Base-by-base conservation (phyloP, 1,284 basidiomycete genomes). In the Trichosporon sp. region DNA sequence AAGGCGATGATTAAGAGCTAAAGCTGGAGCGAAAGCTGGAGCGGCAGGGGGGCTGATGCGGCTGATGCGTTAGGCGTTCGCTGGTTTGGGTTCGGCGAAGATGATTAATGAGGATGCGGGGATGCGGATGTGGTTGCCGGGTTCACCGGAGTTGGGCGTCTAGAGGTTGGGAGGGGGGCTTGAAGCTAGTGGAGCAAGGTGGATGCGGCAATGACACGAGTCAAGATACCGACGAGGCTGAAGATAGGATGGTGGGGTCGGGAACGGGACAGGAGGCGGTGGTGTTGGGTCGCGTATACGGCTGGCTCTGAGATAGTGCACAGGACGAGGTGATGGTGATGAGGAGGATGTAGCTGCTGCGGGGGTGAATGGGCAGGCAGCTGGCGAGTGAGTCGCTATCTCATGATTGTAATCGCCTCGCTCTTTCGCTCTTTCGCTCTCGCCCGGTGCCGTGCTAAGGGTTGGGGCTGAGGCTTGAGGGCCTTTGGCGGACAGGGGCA, bases 381-480 rank as follows among this genome's bases (percentile, higher is more conserved):
- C 26, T 32, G 31, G 59, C 12, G 59, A 32, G 59, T 32, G 31
- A 61, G 56, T 63, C 32, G 59, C 59, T 63, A 31, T 61, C 59
- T 63, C 26, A 32, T 63, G 59, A 63, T 63, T 63, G 59, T 63
- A 63, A 63, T 63, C 59, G 59, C 59, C 59, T 54, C 51, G 51
- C 51, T 21, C 19, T 19, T 21, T 54, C 6, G n/a, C 51, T 54
- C 51, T 10, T 6, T 26, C 21, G 19, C 51, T 54, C 43, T 46
- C 43, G 43, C 16, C 43, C 43, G 43, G 43, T 46, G 43, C 43
- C 43, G 43, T 46, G 43, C 16, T n/a, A 16, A n/a, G 43, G 43
- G 43, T 46, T 46, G 43, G 43, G 43, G 43, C 43, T 46, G 43
- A 46, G 43, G 43, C 43, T 46, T 46, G 43, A 46, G 43, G 40